Percentiles rank a stretch among this genome's conserved stretches.
Evolutionary conservation across 352 stramenopile species (phyloP).

Genomic region (Phytophthora capsici): DNA sequence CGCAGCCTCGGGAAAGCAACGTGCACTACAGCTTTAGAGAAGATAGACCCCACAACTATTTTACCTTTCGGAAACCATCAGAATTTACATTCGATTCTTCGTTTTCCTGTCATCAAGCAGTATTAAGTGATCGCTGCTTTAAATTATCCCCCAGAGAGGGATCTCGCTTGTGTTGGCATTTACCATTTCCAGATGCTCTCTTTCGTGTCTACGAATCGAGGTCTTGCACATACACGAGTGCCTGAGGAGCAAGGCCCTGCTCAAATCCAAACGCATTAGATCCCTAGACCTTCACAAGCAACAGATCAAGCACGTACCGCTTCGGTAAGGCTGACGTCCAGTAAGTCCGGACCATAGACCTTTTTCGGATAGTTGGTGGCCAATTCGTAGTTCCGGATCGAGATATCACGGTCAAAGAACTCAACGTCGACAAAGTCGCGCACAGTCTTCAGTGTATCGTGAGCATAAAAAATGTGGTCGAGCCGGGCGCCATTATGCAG

Average conservation of each 20-base stretch:
- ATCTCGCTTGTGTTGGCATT: slow-evolving; percentile 20
- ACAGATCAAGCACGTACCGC: slow-evolving; percentile 48
- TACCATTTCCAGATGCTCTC: slow-evolving; percentile 24
- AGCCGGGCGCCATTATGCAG: slow-evolving; percentile 80
- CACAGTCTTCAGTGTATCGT: slow-evolving; percentile 79
- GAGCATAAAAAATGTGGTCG: slow-evolving; percentile 81
- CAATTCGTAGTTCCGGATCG: slow-evolving; percentile 83
- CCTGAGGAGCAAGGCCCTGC: slow-evolving; percentile 75
- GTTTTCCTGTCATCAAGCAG: background rate
- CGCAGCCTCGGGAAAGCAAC: slow-evolving; percentile 76
- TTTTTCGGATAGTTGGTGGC: slow-evolving; percentile 89
- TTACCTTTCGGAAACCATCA: slow-evolving; percentile 29
- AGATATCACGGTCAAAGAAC: slow-evolving; percentile 80
- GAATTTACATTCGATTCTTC: slow-evolving; percentile 10
- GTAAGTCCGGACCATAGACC: slow-evolving; percentile 64
- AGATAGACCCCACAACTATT: slow-evolving; percentile 14
- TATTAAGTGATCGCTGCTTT: background rate
- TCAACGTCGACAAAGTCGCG: slow-evolving; percentile 85
- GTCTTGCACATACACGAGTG: slow-evolving; percentile 84
- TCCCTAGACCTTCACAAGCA: background rate
- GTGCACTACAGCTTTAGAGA: slow-evolving; percentile 51
- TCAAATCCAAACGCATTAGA: slow-evolving; percentile 8
- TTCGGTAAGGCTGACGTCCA: slow-evolving; percentile 71
- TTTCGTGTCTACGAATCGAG: slow-evolving; percentile 61
- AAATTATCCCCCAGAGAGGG: slow-evolving; percentile 16